phyloP scores from a whole-genome alignment of 345 rosid species.

The Arabidopsis arenosa region DNA sequence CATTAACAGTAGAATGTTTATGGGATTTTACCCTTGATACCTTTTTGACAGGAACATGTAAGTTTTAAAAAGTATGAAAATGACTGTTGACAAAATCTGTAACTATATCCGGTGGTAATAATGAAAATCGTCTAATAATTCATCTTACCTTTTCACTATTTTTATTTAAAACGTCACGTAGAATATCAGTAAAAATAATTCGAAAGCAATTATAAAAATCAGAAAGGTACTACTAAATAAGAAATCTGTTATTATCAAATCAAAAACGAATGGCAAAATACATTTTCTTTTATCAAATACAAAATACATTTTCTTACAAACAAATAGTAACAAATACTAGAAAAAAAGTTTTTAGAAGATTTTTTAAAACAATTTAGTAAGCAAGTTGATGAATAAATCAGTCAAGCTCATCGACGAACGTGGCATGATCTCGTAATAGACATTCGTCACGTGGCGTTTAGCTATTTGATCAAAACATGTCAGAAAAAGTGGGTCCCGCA shows the following conservation, averaged over 20 bases:
- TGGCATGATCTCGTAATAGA: constrained; percentile 42
- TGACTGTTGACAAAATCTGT: constrained; percentile 28
- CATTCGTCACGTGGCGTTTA: constrained; percentile 43
- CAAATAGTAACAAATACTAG: no score
- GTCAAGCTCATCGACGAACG: constrained; percentile 40
- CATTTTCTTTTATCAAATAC: no score
- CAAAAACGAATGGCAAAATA: neutral
- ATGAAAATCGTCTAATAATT: neutral
- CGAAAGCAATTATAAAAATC: neutral
- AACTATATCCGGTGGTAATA: neutral
- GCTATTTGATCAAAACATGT: constrained; percentile 45
- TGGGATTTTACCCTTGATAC: neutral
- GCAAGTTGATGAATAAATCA: constrained; percentile 3
- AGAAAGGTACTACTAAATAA: neutral
- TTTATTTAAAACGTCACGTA: neutral
- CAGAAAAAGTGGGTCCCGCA: constrained; percentile 30
- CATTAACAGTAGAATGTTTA: neutral
- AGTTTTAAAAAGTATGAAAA: constrained; percentile 21
- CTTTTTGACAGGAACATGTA: neutral
- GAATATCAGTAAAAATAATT: neutral
- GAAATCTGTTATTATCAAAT: constrained; percentile 20
- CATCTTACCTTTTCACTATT: neutral
- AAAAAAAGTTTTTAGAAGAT: no score
- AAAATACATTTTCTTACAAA: neutral
- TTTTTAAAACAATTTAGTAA: no score